Percentiles rank a stretch among this genome's conserved stretches.
Evolutionary conservation across 495 filamentous ascomycete species (phyloP).

Genomic region (Thozetella sp.): DNA sequence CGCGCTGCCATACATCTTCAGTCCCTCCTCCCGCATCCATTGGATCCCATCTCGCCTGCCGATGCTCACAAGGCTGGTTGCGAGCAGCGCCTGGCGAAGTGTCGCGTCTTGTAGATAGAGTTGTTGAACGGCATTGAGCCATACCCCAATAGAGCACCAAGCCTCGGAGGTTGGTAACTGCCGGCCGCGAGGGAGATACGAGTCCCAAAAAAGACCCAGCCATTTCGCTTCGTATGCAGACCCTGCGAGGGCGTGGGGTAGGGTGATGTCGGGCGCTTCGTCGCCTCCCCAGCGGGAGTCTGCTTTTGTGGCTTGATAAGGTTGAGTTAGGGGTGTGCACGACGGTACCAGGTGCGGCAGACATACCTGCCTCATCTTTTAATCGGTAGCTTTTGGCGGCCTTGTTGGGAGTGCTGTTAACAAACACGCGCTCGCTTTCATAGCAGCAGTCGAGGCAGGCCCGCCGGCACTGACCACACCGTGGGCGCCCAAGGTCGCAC

Average conservation of each 20-base stretch:
- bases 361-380: background rate
- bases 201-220: background rate
- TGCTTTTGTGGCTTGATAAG: background rate
- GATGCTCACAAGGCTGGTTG: background rate
- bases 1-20: background rate
- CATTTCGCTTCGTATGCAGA: background rate
- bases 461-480: constrained; percentile 5
- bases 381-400: background rate
- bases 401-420: background rate
- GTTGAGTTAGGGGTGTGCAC: background rate
- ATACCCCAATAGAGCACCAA: background rate
- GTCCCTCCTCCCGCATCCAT: background rate
- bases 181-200: background rate
- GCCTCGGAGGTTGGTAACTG: background rate
- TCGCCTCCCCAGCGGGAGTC: background rate
- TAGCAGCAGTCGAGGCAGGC: constrained; percentile 1
- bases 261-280: background rate
- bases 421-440: constrained; percentile 7
- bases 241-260: background rate
- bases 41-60: background rate
- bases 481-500: constrained; percentile 7
- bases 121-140: background rate
- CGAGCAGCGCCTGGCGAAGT: background rate
- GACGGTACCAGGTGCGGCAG: background rate
- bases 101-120: background rate